Evolutionary conservation across 768 basidiomycete genomes (phyloP).

Genomic region (Auricularia heimuer): DNA sequence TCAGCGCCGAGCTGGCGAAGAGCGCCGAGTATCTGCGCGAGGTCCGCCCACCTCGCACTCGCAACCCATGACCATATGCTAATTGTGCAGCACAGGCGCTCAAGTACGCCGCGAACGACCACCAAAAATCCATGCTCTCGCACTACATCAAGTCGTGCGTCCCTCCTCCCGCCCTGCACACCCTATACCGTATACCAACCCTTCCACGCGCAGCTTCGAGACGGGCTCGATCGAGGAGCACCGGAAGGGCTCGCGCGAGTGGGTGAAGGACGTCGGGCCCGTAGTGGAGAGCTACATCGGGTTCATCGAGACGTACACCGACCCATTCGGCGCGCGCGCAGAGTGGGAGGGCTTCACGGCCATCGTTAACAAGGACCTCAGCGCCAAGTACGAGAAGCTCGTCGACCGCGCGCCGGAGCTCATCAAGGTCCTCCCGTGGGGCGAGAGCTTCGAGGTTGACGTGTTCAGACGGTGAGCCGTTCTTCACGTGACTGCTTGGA

Average conservation of each 20-base stretch:
- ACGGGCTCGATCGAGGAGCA: conserved; percentile 74
- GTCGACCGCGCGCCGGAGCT: conserved; percentile 69
- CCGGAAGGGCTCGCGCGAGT: conserved; percentile 63
- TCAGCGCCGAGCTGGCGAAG: conserved; percentile 43
- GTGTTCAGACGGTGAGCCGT: conserved; percentile 34
- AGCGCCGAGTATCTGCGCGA: conserved; percentile 25
- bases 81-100: neutral
- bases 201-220: conserved; percentile 41
- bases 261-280: conserved; percentile 83
- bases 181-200: no score
- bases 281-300: conserved; percentile 85
- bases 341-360: conserved; percentile 94
- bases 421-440: conserved; percentile 36
- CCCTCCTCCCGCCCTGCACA: neutral
- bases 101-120: conserved; percentile 50
- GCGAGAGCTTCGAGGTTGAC: conserved; percentile 38
- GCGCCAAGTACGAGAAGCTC: conserved; percentile 69
- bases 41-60: no score
- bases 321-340: conserved; percentile 83
- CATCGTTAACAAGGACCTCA: conserved; percentile 76
- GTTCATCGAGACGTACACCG: conserved; percentile 79
- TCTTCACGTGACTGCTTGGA: no score
- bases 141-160: conserved; percentile 48
- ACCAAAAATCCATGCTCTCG: conserved; percentile 65
- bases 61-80: no score